Evolutionary conservation across 2,329 filamentous ascomycete species (phyloP).

Genomic region (Sclerotinia trifoliorum): DNA sequence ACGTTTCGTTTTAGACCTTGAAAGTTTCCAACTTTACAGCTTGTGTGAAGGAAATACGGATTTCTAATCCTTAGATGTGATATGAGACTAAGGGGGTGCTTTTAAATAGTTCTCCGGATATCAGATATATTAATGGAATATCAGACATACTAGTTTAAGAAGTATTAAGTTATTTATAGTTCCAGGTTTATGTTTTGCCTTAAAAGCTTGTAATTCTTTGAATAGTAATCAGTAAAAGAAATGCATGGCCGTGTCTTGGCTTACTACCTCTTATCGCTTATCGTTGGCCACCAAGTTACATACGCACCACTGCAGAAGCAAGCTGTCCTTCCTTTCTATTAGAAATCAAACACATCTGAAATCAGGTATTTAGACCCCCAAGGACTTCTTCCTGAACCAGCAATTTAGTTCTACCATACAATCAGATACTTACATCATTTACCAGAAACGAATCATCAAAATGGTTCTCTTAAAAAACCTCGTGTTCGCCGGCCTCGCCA

Average conservation of each 20-base stretch:
- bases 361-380: conserved; percentile 14
- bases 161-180: too few relatives aligned
- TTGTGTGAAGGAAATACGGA: background rate
- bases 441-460: conserved; percentile 23
- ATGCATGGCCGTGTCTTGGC: too few relatives aligned
- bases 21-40: background rate
- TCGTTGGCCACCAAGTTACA: conserved; percentile 6
- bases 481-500: conserved; percentile 52
- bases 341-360: conserved; percentile 19
- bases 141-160: background rate
- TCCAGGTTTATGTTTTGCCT: too few relatives aligned
- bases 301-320: conserved; percentile 6
- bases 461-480: conserved; percentile 56
- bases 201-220: too few relatives aligned
- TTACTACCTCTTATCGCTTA: conserved; percentile 12
- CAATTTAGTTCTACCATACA: background rate
- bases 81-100: background rate
- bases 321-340: conserved; percentile 19
- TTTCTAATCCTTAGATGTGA: background rate
- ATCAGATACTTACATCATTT: conserved; percentile 10
- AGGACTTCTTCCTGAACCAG: background rate
- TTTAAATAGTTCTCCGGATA: background rate
- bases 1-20: background rate
- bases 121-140: background rate
- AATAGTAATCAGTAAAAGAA: background rate